Percentiles rank a stretch among this genome's conserved stretches.
Evolutionary conservation across 345 rosid genomes (phyloP).

Genomic region (Aquilaria malaccensis): DNA sequence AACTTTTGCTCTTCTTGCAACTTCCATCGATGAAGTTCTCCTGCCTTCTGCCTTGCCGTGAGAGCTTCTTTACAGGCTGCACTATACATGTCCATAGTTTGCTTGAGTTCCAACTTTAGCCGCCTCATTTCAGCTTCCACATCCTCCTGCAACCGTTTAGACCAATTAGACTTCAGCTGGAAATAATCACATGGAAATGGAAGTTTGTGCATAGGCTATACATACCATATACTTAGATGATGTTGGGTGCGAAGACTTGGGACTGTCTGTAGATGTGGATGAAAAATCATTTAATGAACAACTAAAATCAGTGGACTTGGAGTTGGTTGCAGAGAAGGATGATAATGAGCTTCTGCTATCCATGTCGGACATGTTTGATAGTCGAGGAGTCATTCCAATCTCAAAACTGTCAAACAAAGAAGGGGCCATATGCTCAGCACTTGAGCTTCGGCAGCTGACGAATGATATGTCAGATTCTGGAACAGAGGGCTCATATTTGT

Average conservation of each 20-base stretch:
- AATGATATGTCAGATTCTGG: constrained; percentile 66
- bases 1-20: constrained; percentile 40
- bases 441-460: constrained; percentile 64
- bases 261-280: constrained; percentile 31
- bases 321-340: constrained; percentile 26
- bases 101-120: constrained; percentile 64
- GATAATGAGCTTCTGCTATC: constrained; percentile 39
- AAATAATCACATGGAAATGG: neutral
- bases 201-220: neutral
- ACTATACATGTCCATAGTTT: constrained; percentile 72
- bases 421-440: constrained; percentile 37
- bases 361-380: constrained; percentile 39
- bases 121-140: constrained; percentile 77
- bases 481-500: constrained; percentile 33
- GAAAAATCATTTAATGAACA: constrained; percentile 35
- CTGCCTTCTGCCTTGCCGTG: constrained; percentile 58
- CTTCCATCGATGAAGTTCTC: constrained; percentile 51
- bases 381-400: constrained; percentile 19
- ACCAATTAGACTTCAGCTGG: too few relatives aligned
- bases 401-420: constrained; percentile 33
- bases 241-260: constrained; percentile 23
- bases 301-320: constrained; percentile 31
- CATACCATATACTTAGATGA: constrained; percentile 43
- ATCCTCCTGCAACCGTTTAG: constrained; percentile 42
- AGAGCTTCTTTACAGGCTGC: constrained; percentile 77